phyloP scores from a whole-genome alignment of 257 asterid species.

The Marsdenia floribunda region DNA sequence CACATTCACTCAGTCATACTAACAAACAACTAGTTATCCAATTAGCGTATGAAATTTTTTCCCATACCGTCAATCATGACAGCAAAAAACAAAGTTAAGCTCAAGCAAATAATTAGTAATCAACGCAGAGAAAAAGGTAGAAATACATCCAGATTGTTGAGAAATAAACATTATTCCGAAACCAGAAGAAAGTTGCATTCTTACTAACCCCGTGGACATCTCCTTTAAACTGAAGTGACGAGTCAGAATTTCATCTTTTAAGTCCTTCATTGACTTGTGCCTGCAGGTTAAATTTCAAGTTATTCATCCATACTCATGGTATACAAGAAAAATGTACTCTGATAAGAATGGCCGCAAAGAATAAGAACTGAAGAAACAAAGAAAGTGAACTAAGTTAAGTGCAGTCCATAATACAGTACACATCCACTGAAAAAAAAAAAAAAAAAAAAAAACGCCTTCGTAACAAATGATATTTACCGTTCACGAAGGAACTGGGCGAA shows the following conservation, averaged over 20 bases:
- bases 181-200: not conserved
- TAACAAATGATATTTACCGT: slow-evolving; percentile 38
- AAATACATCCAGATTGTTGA: not conserved
- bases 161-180: not conserved
- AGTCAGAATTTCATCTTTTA: slow-evolving; percentile 55
- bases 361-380: not conserved
- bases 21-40: not conserved
- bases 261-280: slow-evolving; percentile 79
- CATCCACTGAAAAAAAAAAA: not conserved
- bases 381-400: not conserved
- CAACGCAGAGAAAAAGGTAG: not conserved
- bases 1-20: slow-evolving; percentile 11
- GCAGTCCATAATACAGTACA: not conserved
- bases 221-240: slow-evolving; percentile 56
- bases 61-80: not conserved
- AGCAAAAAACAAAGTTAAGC: not conserved
- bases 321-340: not conserved
- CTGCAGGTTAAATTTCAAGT: slow-evolving; percentile 32
- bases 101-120: not conserved
- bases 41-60: not conserved
- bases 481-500: slow-evolving; percentile 87
- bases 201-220: slow-evolving; percentile 79
- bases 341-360: slow-evolving; percentile 5
- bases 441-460: not conserved
- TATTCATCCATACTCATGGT: not conserved